Base-by-base conservation (phyloP, 371 early-diverging fungal genomes). In the Chytridiales sp. region DNA sequence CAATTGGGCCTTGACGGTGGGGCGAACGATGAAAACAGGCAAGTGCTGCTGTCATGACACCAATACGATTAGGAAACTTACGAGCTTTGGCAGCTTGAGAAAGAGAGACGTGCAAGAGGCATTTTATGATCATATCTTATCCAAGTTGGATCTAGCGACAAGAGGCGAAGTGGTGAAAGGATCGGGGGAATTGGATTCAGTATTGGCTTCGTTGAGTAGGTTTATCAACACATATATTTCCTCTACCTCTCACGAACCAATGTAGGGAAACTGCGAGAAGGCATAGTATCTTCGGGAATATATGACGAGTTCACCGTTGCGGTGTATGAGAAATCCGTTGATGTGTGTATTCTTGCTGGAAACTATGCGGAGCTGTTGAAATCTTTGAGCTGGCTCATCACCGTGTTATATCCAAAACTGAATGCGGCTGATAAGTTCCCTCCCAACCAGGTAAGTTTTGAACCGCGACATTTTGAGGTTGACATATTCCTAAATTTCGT, bases 311-410 rank as follows among this genome's bases (percentile, higher is more conserved):
- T 73, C 42, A 55, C 64, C 1, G 56, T 60, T 1, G 8, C 11
- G 11, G 65, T 63, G 4, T 73, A 73, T 54, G 73, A 73, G 34
- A 29, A 1, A 11, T 61, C 65, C 17, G 73, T 52, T 6, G 56
- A 61, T 6, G 51, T 59, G 5, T 64, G 62, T 29, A 48, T 73
- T 4, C 26, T 41, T 8, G 66, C 67, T 36, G 47, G 40, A n/a
- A 67, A 73, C 56, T 64, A 48, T 35, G 59, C 67, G 17, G 73
- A 73, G 41, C 56, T 73, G 22, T 43, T 73, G 26, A 73, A 73
- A 47, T 60, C 70, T 19, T 56, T 69, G 21, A 46, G 47, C 11
- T 29, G 43, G 3, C 59, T 73, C 5, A 54, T 67, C 38, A 47
- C n/a, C 22, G 43, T 50, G 15, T 30, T 69, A 11, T 72, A 72